Percentiles rank a stretch among this genome's conserved stretches.
phyloP scores from a whole-genome alignment of 176 grass and related monocot species.

The Olyra latifolia region DNA sequence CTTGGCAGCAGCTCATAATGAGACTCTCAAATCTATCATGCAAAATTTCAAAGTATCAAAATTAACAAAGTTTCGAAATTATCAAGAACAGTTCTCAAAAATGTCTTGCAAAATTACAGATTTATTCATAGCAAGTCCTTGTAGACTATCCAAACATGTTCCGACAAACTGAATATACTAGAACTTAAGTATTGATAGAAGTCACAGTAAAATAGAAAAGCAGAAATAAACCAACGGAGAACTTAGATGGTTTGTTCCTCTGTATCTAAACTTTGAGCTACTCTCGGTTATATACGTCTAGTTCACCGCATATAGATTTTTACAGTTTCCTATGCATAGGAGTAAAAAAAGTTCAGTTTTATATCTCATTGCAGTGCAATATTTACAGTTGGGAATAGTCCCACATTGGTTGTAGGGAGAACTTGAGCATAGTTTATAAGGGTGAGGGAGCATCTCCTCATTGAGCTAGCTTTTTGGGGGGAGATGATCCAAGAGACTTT shows the following conservation, averaged over 20 bases:
- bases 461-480: too few species aligned
- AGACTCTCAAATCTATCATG: background rate
- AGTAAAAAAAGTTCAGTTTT: background rate
- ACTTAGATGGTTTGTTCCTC: background rate
- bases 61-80: too few species aligned
- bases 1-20: background rate
- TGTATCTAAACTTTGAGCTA: background rate
- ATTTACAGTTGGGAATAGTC: too few species aligned
- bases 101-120: too few species aligned
- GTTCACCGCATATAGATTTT: background rate
- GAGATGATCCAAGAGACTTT: too few species aligned
- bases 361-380: constrained; percentile 34
- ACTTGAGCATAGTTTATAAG: too few species aligned
- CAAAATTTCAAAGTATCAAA: background rate
- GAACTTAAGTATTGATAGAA: background rate
- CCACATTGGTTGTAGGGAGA: too few species aligned
- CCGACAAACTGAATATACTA: background rate
- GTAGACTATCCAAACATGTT: too few species aligned
- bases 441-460: too few species aligned
- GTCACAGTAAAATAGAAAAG: background rate
- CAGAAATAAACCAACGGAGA: constrained; percentile 3
- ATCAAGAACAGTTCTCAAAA: too few species aligned
- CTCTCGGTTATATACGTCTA: background rate
- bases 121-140: too few species aligned
- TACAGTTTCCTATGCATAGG: background rate